A percentile compares a stretch with the other conserved stretches of the same genome.
These are phyloP conservation scores for Fusarium sulawesiense DNA, from an alignment of 2,329 filamentous ascomycete species.

Conservation along the genomic window DNA sequence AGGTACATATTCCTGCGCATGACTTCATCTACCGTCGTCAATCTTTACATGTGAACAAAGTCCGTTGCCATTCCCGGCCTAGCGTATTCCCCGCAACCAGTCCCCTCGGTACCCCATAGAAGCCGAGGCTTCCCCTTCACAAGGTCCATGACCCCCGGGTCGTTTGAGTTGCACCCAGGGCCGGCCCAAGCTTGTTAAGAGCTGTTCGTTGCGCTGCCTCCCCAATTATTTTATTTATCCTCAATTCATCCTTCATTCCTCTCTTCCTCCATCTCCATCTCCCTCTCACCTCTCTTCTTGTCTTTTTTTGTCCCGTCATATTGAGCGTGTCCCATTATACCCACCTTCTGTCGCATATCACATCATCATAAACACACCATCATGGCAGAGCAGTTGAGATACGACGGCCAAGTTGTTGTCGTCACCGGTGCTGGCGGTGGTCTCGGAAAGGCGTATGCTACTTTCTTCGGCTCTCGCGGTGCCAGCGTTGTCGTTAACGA, in stretches of 20 bases:
- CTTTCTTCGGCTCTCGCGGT: slow-evolving; percentile 91
- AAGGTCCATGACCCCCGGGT: slow-evolving; percentile 30
- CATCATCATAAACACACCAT: slow-evolving; percentile 43
- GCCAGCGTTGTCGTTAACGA: slow-evolving; percentile 98
- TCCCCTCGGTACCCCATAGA: slow-evolving; percentile 48
- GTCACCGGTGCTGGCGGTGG: slow-evolving; percentile 85
- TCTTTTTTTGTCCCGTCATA: slow-evolving; percentile 20
- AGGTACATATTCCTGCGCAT: slow-evolving; percentile 34
- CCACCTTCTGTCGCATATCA: slow-evolving; percentile 15
- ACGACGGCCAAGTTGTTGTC: slow-evolving; percentile 85
- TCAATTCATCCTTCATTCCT: slow-evolving; percentile 9
- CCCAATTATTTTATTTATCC: slow-evolving; percentile 6
- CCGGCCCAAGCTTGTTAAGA: slow-evolving; percentile 47
- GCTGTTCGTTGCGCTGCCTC: slow-evolving; percentile 34
- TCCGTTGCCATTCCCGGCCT: slow-evolving; percentile 37
- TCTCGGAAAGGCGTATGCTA: slow-evolving; percentile 82
- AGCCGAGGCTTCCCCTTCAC: slow-evolving; percentile 48
- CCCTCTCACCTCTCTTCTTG: slow-evolving; percentile 5
- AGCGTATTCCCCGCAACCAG: slow-evolving; percentile 43
- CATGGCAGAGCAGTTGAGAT: slow-evolving; percentile 78
- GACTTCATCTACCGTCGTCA: slow-evolving; percentile 42
- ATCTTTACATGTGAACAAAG: slow-evolving; percentile 48
- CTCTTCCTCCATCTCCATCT: background rate
- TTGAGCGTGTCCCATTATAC: slow-evolving; percentile 32
- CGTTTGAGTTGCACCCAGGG: slow-evolving; percentile 33